These are phyloP conservation scores for Naegleria fowleri DNA, from an alignment of 208 protist genomes.

Conservation along the genomic window DNA sequence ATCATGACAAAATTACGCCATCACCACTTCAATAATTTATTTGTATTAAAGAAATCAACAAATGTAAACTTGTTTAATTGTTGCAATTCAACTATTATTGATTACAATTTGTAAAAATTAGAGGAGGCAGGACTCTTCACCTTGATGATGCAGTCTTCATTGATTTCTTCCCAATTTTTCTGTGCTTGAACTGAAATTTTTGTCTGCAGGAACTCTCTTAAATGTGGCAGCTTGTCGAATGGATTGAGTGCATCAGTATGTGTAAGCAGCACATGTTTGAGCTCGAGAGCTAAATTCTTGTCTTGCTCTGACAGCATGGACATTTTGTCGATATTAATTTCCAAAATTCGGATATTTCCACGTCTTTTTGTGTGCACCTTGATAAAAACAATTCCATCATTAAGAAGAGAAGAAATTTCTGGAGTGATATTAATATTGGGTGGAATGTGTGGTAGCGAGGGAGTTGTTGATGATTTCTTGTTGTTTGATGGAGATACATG, in stretches of 20 bases:
- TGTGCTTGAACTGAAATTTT: neutral
- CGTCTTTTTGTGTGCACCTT: neutral
- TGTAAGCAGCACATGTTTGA: neutral
- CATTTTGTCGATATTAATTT: slow-evolving; percentile 5
- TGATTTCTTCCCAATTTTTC: neutral
- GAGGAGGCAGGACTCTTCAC: neutral
- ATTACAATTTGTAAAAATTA: neutral
- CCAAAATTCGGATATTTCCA: neutral
- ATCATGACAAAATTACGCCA: no score
- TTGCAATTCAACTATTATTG: no score
- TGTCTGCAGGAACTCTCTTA: neutral
- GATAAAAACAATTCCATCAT: neutral
- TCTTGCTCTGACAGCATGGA: neutral
- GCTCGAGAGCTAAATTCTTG: neutral
- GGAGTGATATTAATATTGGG: neutral
- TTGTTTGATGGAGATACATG: neutral
- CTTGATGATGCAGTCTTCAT: neutral
- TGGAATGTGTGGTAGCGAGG: neutral
- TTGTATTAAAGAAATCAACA: no score
- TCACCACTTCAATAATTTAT: no score
- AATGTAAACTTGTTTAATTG: no score
- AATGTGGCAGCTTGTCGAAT: neutral
- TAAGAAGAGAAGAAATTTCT: neutral
- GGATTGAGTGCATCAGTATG: neutral
- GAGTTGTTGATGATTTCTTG: neutral